Base-by-base conservation (phyloP, 1,284 basidiomycete genomes). In the Malassezia equina region DNA sequence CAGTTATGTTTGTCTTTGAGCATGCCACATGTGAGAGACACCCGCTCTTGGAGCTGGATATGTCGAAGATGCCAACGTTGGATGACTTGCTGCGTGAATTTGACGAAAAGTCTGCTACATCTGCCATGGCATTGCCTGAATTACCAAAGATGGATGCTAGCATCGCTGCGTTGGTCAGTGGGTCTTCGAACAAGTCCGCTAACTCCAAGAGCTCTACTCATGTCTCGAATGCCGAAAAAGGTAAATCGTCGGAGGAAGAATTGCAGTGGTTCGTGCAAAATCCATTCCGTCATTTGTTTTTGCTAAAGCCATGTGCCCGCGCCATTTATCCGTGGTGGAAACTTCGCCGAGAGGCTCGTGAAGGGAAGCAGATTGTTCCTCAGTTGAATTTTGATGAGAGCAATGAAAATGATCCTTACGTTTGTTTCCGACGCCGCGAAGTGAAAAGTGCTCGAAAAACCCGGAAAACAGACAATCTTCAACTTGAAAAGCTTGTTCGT, bases 371-470 rank as follows among this genome's bases (percentile, higher is more conserved):
- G 6, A 63, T 73, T 13, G 60, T 58, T 3, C 68, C 71, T 0
- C 43, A 27, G n/a, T 63, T 73, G 55, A 73, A 72, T 59, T 72
- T 83, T 62, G 90, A 98, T 75, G 93, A 96, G 77, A 82, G 86
- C 32, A 93, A 95, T 76, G 84, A 86, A 49, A 90, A 89, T 58
- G 90, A 96, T 71, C 94, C 94, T 0, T 98, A 96, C 64, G 89
- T 96, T 47, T 99, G 94, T 77, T 98, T 99, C 81, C 84, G 94
- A 36, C 82, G 93, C 51, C 84, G 91, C 56, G 93, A 98, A 71
- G 86, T 88, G 75, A 96, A 96, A 74, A 84, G 87, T 12, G 83
- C 90, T 23, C 84, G 93, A 57, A 96, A 98, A 78, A 98, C 93
- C 0, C 84, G 91, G 23, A 73, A 73, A 61, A 70, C 71, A 8